These are phyloP conservation scores for Magnusiomyces fungicola DNA, from an alignment of 1,139 yeast genomes.

Conservation along the genomic window DNA sequence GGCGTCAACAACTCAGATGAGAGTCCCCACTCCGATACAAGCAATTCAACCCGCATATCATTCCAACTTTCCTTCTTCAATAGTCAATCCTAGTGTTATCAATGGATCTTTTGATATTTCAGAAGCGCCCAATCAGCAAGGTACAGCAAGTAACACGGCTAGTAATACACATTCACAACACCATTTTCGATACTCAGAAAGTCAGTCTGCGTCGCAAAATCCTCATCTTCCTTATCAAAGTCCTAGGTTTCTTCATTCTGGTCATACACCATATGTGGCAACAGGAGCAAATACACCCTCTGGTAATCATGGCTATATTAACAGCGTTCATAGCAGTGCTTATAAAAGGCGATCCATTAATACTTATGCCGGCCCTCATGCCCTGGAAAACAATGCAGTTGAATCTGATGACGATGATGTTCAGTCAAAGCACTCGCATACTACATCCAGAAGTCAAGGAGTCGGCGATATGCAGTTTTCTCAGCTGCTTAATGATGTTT, in stretches of 20 bases:
- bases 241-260: neutral
- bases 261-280: neutral
- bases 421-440: constrained; percentile 4
- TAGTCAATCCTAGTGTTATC: no score
- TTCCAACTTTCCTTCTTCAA: no score
- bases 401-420: constrained; percentile 5
- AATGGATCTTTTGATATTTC: no score
- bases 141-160: no score
- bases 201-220: neutral
- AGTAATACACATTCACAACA: no score
- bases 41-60: no score
- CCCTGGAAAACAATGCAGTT: constrained; percentile 1
- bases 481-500: constrained; percentile 3
- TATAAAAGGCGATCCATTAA: neutral
- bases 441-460: neutral
- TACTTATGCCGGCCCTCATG: neutral
- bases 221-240: neutral
- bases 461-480: constrained; percentile 1
- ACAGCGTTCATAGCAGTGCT: neutral
- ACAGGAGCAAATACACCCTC: neutral
- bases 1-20: no score
- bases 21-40: no score
- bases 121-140: no score
- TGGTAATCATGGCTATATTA: neutral
- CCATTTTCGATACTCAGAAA: no score